phyloP scores from a whole-genome alignment of 176 grass and related monocot species.

The Elymus sibiricus region DNA sequence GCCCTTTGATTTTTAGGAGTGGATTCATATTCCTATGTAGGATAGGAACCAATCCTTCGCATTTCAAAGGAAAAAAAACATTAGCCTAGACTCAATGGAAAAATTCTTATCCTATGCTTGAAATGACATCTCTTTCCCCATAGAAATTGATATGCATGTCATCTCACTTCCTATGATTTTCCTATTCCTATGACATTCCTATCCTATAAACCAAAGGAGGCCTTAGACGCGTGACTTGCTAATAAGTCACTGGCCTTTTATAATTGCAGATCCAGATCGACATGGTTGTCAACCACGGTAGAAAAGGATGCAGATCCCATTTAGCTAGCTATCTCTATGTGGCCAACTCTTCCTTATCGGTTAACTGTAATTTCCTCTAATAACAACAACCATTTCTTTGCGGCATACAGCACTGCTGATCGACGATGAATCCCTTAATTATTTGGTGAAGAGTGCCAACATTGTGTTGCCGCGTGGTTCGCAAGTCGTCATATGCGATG shows the following conservation, averaged over 20 bases:
- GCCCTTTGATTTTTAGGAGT: too few relatives aligned
- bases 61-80: too few relatives aligned
- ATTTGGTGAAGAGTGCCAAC: not conserved
- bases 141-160: too few relatives aligned
- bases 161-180: too few relatives aligned
- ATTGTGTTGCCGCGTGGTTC: not conserved
- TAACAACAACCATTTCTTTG: not conserved
- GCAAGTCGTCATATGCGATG: not conserved
- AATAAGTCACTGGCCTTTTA: too few relatives aligned
- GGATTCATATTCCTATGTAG: too few relatives aligned
- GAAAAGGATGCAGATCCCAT: not conserved
- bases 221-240: not conserved
- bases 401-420: not conserved
- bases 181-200: too few relatives aligned
- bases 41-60: too few relatives aligned
- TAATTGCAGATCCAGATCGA: not conserved
- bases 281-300: not conserved
- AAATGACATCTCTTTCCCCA: too few relatives aligned
- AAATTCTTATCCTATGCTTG: too few relatives aligned
- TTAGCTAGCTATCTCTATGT: not conserved
- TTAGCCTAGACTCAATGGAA: too few relatives aligned
- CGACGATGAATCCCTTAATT: not conserved
- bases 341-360: not conserved
- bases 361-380: not conserved
- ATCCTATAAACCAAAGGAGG: too few relatives aligned